phyloP scores from a whole-genome alignment of 2,329 filamentous ascomycete species.

The Cadophora sp. region DNA sequence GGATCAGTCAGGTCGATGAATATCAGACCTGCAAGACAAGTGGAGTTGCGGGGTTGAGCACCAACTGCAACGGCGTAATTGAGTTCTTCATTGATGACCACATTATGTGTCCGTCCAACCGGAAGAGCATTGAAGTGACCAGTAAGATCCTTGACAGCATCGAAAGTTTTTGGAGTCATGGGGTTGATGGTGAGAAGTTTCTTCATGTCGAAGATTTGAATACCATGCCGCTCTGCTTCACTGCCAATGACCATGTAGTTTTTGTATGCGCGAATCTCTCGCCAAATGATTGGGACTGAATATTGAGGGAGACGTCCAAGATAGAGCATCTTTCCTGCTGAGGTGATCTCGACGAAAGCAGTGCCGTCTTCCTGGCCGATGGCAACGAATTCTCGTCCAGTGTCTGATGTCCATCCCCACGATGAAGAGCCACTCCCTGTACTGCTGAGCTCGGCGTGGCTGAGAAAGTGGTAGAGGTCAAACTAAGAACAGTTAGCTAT shows the following conservation, averaged over 20 bases:
- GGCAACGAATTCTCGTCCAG: slow-evolving; percentile 56
- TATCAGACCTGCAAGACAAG: slow-evolving; percentile 55
- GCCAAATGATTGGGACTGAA: slow-evolving; percentile 41
- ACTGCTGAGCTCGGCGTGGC: slow-evolving; percentile 59
- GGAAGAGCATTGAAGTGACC: slow-evolving; percentile 19
- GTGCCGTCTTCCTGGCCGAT: slow-evolving; percentile 58
- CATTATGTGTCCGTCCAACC: slow-evolving; percentile 12
- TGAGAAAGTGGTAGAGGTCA: slow-evolving; percentile 62
- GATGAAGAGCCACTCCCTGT: slow-evolving; percentile 44
- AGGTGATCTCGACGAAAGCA: slow-evolving; percentile 56
- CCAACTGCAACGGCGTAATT: slow-evolving; percentile 43
- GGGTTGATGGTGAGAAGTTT: slow-evolving; percentile 57
- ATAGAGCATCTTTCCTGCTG: slow-evolving; percentile 53
- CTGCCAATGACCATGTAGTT: slow-evolving; percentile 49
- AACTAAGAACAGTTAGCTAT: slow-evolving; percentile 43
- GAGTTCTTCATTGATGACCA: slow-evolving; percentile 17
- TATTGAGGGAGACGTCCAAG: slow-evolving; percentile 46
- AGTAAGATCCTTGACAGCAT: slow-evolving; percentile 31
- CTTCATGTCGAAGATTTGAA: slow-evolving; percentile 63
- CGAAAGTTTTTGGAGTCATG: slow-evolving; percentile 47
- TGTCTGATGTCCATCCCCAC: slow-evolving; percentile 53
- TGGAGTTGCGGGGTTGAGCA: slow-evolving; percentile 39
- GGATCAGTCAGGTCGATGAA: slow-evolving; percentile 57
- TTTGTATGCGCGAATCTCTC: slow-evolving; percentile 49
- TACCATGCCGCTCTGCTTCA: slow-evolving; percentile 53